Conservation (phyloP, 2,329 filamentous ascomycete genomes). For the Xylaria sp. region DNA sequence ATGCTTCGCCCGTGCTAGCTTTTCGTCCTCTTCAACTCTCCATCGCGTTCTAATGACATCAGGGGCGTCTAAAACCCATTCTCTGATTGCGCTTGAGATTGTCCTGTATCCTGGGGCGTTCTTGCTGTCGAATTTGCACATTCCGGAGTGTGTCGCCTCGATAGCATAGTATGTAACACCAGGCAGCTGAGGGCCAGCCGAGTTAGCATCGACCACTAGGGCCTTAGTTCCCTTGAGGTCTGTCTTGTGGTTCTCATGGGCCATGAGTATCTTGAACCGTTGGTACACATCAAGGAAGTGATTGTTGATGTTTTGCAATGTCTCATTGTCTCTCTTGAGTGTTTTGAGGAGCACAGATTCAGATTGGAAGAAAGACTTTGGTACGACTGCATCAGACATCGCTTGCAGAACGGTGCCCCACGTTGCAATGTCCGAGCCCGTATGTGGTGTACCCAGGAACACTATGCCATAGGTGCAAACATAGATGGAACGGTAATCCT, state of each 20-base stretch:
- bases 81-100: constrained; percentile 60
- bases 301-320: constrained; percentile 77
- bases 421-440: constrained; percentile 73
- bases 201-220: constrained; percentile 75
- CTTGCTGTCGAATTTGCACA: constrained; percentile 61
- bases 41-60: constrained; percentile 66
- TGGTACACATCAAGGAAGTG: constrained; percentile 78
- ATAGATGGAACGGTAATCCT: constrained; percentile 74
- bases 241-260: constrained; percentile 78
- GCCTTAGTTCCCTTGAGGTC: constrained; percentile 71
- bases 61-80: constrained; percentile 66
- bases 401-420: constrained; percentile 76
- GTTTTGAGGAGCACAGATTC: constrained; percentile 76
- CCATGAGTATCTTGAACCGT: constrained; percentile 79
- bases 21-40: constrained; percentile 68
- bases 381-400: constrained; percentile 73
- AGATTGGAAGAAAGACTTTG: constrained; percentile 73
- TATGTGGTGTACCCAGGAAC: constrained; percentile 82
- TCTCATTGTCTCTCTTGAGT: constrained; percentile 79
- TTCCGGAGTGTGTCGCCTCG: constrained; percentile 54
- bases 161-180: constrained; percentile 79
- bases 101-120: constrained; percentile 73
- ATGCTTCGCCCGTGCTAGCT: constrained; percentile 55
- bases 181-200: constrained; percentile 74
- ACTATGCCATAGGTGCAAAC: constrained; percentile 81